Evolutionary conservation across 768 basidiomycete species (phyloP).

Genomic region (Tricholoma furcatifolium): DNA sequence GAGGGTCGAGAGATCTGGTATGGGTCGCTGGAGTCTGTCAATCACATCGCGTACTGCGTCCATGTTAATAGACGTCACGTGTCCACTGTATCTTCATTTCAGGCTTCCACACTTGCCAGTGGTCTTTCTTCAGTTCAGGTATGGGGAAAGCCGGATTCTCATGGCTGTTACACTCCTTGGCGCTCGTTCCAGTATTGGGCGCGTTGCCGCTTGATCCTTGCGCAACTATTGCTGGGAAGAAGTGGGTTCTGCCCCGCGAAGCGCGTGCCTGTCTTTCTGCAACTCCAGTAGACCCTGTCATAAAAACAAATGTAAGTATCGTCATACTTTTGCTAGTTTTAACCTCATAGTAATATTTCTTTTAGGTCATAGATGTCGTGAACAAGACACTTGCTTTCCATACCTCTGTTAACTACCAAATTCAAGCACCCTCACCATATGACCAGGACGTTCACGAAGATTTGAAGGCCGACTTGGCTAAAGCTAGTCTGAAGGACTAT

Average conservation of each 20-base stretch:
- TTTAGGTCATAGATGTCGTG: constrained; percentile 53
- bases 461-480: constrained; percentile 46
- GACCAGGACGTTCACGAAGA: constrained; percentile 56
- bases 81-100: not conserved
- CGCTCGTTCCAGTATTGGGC: not conserved
- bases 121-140: not conserved
- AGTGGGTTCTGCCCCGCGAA: constrained; percentile 52
- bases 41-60: constrained; percentile 39
- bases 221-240: constrained; percentile 49
- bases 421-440: constrained; percentile 53
- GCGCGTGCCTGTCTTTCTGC: constrained; percentile 51
- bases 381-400: constrained; percentile 62
- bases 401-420: constrained; percentile 60
- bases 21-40: constrained; percentile 40
- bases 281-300: constrained; percentile 42
- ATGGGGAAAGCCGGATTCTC: not conserved
- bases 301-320: constrained; percentile 55
- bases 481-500: constrained; percentile 45
- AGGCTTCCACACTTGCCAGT: not conserved
- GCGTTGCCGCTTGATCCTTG: constrained; percentile 40
- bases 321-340: not conserved
- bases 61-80: not conserved
- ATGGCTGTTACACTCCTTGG: not conserved
- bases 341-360: not conserved
- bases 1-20: constrained; percentile 50